These are phyloP conservation scores for Saccharomycopsis phalli DNA, from an alignment of 1,139 yeast genomes.

Conservation along the genomic window DNA sequence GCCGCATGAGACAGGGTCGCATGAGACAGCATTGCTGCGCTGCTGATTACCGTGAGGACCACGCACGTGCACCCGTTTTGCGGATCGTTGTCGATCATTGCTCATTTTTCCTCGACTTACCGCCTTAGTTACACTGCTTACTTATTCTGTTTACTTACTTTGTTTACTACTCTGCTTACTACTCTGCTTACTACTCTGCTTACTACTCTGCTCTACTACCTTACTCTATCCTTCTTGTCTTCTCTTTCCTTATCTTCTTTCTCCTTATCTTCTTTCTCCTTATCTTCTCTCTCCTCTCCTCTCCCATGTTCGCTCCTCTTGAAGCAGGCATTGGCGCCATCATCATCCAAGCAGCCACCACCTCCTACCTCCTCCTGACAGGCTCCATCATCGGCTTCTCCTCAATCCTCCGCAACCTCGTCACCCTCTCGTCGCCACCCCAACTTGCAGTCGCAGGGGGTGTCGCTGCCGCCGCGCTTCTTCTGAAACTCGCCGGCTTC, in stretches of 20 bases:
- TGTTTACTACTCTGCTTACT: no score
- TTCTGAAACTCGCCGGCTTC: slow-evolving; percentile 26
- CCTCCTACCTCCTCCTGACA: slow-evolving; percentile 30
- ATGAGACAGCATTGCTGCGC: no score
- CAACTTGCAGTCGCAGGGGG: slow-evolving; percentile 29
- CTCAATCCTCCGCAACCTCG: slow-evolving; percentile 29
- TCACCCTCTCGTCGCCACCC: slow-evolving; percentile 22
- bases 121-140: no score
- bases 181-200: not conserved
- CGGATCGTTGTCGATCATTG: no score
- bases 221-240: not conserved
- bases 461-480: slow-evolving; percentile 24
- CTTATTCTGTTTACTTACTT: no score
- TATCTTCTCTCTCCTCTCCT: not conserved
- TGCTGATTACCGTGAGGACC: no score
- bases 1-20: no score
- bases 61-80: no score
- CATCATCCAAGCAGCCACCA: slow-evolving; percentile 35
- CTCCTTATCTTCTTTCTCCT: no score
- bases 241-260: no score
- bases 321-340: slow-evolving; percentile 36
- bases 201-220: not conserved
- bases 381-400: slow-evolving; percentile 40
- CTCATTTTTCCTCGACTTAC: no score
- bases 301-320: slow-evolving; percentile 35